Evolutionary conservation across 371 early-diverging fungal species (phyloP).

Genomic region (Rhizopus delemar): DNA sequence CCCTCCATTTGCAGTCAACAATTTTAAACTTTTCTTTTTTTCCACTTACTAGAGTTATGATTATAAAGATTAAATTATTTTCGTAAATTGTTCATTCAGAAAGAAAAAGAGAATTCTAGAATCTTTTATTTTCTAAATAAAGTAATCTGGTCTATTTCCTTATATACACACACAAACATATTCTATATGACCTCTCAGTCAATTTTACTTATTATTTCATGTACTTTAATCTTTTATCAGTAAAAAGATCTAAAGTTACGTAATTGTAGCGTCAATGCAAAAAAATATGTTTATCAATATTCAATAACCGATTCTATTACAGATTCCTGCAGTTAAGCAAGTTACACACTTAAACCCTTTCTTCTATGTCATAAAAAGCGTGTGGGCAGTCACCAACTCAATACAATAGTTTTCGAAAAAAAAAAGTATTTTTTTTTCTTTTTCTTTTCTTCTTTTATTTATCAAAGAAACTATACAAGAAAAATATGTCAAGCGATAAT

Average conservation of each 20-base stretch:
- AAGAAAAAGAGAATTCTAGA: too few species aligned
- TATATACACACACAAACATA: too few species aligned
- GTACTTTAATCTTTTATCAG: too few species aligned
- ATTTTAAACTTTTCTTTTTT: too few species aligned
- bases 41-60: too few species aligned
- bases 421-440: background rate
- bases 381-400: slow-evolving; percentile 12
- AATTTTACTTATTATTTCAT: too few species aligned
- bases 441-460: slow-evolving; percentile 9
- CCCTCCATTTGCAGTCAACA: too few species aligned
- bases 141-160: too few species aligned
- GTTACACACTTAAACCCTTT: slow-evolving; percentile 8
- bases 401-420: slow-evolving; percentile 1
- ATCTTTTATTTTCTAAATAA: too few species aligned
- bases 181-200: too few species aligned
- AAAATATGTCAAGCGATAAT: slow-evolving; percentile 16
- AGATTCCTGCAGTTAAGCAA: background rate
- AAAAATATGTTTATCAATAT: slow-evolving; percentile 1
- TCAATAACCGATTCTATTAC: slow-evolving; percentile 11
- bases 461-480: background rate
- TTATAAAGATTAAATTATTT: too few species aligned
- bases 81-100: too few species aligned
- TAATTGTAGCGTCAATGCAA: slow-evolving; percentile 30
- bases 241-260: slow-evolving; percentile 5
- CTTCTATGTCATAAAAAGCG: slow-evolving; percentile 6